Conservation (phyloP, 2,329 filamentous ascomycete genomes). For the Cordyceps javanica region DNA sequence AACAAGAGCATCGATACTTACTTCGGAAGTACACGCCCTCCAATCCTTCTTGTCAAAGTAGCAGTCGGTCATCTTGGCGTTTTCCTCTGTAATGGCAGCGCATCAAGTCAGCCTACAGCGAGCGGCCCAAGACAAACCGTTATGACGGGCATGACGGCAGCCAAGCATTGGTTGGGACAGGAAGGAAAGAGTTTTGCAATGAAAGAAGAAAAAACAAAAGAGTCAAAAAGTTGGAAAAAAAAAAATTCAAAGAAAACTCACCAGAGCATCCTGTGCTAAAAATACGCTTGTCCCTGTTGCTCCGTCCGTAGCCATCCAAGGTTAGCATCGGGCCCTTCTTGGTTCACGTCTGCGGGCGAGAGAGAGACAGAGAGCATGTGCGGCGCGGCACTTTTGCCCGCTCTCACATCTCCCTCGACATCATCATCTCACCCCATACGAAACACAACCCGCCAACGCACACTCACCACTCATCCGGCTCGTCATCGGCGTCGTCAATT, state of each 20-base stretch:
- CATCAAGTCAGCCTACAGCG: conserved; percentile 4
- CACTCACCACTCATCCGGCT: conserved; percentile 91
- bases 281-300: conserved; percentile 85
- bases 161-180: neutral
- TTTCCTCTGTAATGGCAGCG: conserved; percentile 61
- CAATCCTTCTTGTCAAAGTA: conserved; percentile 96
- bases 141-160: neutral
- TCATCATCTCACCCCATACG: neutral
- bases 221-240: neutral
- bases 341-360: too few species aligned
- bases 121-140: neutral
- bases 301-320: neutral
- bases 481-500: conserved; percentile 71
- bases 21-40: conserved; percentile 82
- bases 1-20: conserved; percentile 38
- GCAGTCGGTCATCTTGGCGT: conserved; percentile 86
- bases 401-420: neutral
- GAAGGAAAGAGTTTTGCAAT: too few species aligned
- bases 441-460: too few species aligned
- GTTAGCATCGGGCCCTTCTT: conserved; percentile 21
- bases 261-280: conserved; percentile 92
- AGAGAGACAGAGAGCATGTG: neutral
- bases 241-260: conserved; percentile 33
- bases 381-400: neutral
- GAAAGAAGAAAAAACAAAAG: neutral